Conservation (phyloP, 164 flowering plant species). For the Malania oleifera region DNA sequence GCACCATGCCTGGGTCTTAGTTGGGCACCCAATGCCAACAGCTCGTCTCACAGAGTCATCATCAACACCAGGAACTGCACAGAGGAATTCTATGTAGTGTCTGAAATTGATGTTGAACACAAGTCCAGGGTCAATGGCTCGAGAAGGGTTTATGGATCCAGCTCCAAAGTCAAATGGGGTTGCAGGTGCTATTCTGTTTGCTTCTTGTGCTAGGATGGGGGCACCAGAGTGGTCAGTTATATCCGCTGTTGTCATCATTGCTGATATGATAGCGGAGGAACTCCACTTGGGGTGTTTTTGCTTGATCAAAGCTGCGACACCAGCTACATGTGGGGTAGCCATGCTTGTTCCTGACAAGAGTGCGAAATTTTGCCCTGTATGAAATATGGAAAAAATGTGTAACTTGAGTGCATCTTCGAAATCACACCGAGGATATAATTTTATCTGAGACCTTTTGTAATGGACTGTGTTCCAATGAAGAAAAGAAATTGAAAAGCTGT, state of each 20-base stretch:
- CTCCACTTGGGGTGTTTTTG: conserved; percentile 52
- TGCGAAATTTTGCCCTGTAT: conserved; percentile 46
- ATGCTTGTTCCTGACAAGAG: conserved; percentile 60
- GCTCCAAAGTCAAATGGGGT: conserved; percentile 47
- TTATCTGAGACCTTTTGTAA: too few relatives aligned
- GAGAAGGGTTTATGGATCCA: conserved; percentile 32
- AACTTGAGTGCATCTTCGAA: too few relatives aligned
- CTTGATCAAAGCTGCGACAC: conserved; percentile 52
- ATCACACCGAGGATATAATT: too few relatives aligned
- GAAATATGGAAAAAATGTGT: not conserved
- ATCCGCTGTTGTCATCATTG: conserved; percentile 53
- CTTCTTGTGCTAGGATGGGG: conserved; percentile 40
- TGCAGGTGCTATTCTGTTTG: conserved; percentile 21
- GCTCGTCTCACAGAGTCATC: conserved; percentile 44
- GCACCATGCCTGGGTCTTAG: conserved; percentile 29
- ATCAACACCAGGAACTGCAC: conserved; percentile 54
- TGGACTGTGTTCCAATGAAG: too few relatives aligned
- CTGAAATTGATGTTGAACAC: conserved; percentile 34
- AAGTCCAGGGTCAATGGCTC: conserved; percentile 51
- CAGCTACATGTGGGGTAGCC: conserved; percentile 67
- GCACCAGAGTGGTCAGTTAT: conserved; percentile 26
- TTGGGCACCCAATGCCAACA: conserved; percentile 38
- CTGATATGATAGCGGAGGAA: conserved; percentile 51
- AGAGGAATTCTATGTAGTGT: conserved; percentile 44
- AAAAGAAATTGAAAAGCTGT: too few relatives aligned